These are phyloP conservation scores for Mycosphaerella arachidis DNA, from an alignment of 2,329 filamentous ascomycete species.

Conservation along the genomic window DNA sequence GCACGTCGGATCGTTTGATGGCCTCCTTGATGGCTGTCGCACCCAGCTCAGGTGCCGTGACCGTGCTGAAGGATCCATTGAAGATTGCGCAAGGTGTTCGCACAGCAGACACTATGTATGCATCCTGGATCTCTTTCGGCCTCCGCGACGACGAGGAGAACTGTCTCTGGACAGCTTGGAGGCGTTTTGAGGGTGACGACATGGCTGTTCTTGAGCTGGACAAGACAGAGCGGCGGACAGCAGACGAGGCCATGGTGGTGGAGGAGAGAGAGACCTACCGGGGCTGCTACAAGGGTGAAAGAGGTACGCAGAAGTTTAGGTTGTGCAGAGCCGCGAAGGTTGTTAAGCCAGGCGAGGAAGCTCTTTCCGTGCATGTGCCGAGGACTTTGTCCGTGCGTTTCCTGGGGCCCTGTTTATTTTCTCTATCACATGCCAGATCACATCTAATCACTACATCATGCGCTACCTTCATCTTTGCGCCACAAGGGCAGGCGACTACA, in stretches of 20 bases:
- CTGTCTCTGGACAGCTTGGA: slow-evolving; percentile 27
- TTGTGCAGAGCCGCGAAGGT: not conserved
- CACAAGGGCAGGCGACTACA: too few relatives aligned
- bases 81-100: slow-evolving; percentile 94
- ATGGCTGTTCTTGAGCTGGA: slow-evolving; percentile 21
- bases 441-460: not conserved
- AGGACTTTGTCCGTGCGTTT: not conserved
- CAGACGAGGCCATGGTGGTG: slow-evolving; percentile 20
- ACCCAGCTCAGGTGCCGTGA: slow-evolving; percentile 82
- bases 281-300: not conserved
- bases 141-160: slow-evolving; percentile 49
- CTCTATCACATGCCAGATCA: not conserved
- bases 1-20: slow-evolving; percentile 77
- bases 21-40: slow-evolving; percentile 90
- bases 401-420: not conserved
- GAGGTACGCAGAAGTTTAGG: not conserved
- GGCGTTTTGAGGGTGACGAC: slow-evolving; percentile 25
- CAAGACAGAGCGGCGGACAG: slow-evolving; percentile 22
- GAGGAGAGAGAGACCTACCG: slow-evolving; percentile 1
- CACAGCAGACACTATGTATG: slow-evolving; percentile 86
- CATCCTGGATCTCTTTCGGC: slow-evolving; percentile 72
- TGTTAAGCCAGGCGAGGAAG: not conserved
- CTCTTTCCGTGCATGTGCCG: not conserved
- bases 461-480: too few relatives aligned
- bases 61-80: slow-evolving; percentile 81